A percentile compares a stretch with the other conserved stretches of the same genome.
Conservation (phyloP, 2,329 filamentous ascomycete species). For the Clonostachys solani region DNA sequence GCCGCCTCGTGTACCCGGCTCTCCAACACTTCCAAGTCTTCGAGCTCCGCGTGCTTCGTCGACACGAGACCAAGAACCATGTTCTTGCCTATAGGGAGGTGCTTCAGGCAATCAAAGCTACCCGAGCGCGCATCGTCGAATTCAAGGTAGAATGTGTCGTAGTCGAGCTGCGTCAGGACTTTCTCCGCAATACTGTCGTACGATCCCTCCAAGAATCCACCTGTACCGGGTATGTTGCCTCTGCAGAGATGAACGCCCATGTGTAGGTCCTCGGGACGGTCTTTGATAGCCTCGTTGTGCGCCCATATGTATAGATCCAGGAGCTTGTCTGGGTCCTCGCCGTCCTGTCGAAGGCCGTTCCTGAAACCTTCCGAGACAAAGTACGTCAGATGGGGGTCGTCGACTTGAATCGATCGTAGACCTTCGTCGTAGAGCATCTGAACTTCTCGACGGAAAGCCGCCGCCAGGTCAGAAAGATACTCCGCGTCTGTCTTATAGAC, state of each 20-base stretch:
- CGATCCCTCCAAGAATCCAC: conserved; percentile 60
- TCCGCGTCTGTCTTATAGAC: conserved; percentile 48
- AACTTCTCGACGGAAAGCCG: conserved; percentile 50
- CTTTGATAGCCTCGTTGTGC: conserved; percentile 66
- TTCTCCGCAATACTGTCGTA: conserved; percentile 59
- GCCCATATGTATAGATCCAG: conserved; percentile 68
- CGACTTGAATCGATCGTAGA: conserved; percentile 53
- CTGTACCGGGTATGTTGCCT: conserved; percentile 57
- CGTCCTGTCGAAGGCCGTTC: conserved; percentile 49
- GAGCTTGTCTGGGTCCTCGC: conserved; percentile 58
- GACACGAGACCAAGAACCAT: conserved; percentile 59
- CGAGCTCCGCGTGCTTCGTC: conserved; percentile 54
- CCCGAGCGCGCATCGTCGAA: conserved; percentile 57
- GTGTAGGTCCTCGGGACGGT: conserved; percentile 61
- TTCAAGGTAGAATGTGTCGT: conserved; percentile 58
- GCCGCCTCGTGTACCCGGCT: conserved; percentile 52
- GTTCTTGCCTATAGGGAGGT: conserved; percentile 56
- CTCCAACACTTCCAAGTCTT: conserved; percentile 51
- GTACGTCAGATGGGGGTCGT: conserved; percentile 60
- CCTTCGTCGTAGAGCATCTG: conserved; percentile 50
- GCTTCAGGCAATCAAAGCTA: conserved; percentile 56
- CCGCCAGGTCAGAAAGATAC: conserved; percentile 53
- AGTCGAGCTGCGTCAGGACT: conserved; percentile 54
- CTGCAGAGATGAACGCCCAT: conserved; percentile 66
- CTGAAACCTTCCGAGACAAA: conserved; percentile 69